Percentiles rank a stretch among this genome's conserved stretches.
phyloP scores from a whole-genome alignment of 2,329 filamentous ascomycete species.

The Arthrinium phaeospermum region DNA sequence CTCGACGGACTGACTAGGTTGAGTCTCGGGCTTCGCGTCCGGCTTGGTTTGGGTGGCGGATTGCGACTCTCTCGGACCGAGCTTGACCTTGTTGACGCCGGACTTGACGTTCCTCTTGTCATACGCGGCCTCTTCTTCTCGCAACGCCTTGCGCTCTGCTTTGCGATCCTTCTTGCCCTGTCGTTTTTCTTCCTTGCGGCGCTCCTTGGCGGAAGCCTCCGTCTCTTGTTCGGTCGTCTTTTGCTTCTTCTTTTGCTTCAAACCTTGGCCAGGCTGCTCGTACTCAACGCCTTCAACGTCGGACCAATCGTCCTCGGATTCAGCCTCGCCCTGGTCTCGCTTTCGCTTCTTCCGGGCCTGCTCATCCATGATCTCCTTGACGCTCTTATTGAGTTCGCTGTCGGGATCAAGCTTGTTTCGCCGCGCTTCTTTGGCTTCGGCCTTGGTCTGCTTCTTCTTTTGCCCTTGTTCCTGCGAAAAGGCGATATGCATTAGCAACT shows the following conservation, averaged over 20 bases:
- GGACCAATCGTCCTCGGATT: conserved; percentile 51
- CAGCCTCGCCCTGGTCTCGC: conserved; percentile 51
- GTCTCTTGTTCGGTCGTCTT: conserved; percentile 51
- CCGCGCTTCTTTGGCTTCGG: conserved; percentile 81
- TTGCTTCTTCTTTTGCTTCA: conserved; percentile 59
- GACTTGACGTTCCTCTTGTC: conserved; percentile 44
- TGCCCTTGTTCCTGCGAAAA: conserved; percentile 76
- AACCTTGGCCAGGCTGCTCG: conserved; percentile 68
- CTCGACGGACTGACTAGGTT: conserved; percentile 18
- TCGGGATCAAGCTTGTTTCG: conserved; percentile 90
- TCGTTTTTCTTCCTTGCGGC: conserved; percentile 56
- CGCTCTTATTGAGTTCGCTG: conserved; percentile 77
- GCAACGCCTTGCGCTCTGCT: conserved; percentile 44
- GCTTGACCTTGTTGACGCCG: conserved; percentile 43
- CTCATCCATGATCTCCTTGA: conserved; percentile 92
- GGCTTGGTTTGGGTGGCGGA: conserved; percentile 26
- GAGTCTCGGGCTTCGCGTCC: conserved; percentile 22
- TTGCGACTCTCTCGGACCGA: conserved; percentile 39
- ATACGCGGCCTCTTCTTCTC: conserved; percentile 47
- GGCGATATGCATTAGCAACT: conserved; percentile 26
- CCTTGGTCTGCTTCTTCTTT: conserved; percentile 94
- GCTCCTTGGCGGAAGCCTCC: conserved; percentile 56
- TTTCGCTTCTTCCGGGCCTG: conserved; percentile 79
- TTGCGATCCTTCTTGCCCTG: conserved; percentile 52
- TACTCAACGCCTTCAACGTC: conserved; percentile 59